A percentile compares a stretch with the other conserved stretches of the same genome.
These are phyloP conservation scores for Tilletiopsis washingtonensis DNA, from an alignment of 1,284 basidiomycete genomes.

Conservation along the genomic window DNA sequence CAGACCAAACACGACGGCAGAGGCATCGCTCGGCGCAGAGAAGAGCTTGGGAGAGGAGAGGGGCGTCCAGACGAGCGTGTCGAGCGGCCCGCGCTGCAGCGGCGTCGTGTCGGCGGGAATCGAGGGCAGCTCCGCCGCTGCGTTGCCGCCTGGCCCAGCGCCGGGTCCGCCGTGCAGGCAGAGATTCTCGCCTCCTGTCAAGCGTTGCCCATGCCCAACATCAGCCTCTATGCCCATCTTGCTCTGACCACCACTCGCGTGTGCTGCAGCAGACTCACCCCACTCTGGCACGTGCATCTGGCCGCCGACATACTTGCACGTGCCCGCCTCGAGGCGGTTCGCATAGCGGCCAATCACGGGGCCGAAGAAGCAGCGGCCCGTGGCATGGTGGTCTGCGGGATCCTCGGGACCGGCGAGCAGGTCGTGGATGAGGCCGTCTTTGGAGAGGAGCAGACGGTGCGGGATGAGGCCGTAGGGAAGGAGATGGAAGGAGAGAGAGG, in stretches of 20 bases:
- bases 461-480: conserved; percentile 38
- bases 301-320: conserved; percentile 13
- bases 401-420: conserved; percentile 39
- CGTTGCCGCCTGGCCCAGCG: conserved; percentile 10
- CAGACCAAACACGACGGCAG: conserved; percentile 18
- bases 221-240: background rate
- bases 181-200: conserved; percentile 15
- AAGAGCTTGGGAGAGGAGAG: background rate
- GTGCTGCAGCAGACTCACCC: conserved; percentile 13
- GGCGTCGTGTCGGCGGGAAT: background rate
- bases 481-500: conserved; percentile 17
- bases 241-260: too few species aligned
- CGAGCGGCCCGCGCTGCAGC: conserved; percentile 31
- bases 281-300: conserved; percentile 16
- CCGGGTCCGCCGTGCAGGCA: conserved; percentile 38
- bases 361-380: conserved; percentile 32
- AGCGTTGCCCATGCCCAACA: background rate
- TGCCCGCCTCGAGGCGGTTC: conserved; percentile 37
- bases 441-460: conserved; percentile 20
- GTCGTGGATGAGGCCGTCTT: conserved; percentile 14
- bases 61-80: conserved; percentile 29
- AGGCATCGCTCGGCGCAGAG: background rate
- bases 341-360: conserved; percentile 40
- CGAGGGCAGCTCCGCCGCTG: background rate
- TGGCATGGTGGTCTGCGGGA: conserved; percentile 18